Evolutionary conservation across 257 asterid species (phyloP).

Genomic region (Solanum neorickii): DNA sequence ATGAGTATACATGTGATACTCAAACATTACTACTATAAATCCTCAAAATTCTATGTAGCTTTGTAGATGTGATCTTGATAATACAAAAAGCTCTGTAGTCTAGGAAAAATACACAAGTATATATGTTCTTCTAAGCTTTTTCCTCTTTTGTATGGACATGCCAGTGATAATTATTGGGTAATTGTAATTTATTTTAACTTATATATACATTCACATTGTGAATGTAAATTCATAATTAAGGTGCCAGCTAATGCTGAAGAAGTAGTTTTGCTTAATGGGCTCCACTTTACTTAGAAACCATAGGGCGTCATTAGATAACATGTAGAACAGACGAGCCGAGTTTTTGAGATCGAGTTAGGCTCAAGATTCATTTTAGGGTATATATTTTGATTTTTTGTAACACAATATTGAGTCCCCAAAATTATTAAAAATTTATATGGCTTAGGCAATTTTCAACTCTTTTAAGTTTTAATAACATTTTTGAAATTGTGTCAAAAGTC

Average conservation of each 20-base stretch:
- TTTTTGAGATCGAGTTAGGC: too few species aligned
- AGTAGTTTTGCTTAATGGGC: constrained; percentile 53
- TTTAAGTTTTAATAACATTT: too few species aligned
- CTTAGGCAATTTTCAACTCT: too few species aligned
- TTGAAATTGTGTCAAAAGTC: too few species aligned
- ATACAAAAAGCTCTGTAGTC: background rate
- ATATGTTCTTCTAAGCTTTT: background rate
- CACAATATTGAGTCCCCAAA: too few species aligned
- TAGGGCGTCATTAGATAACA: background rate
- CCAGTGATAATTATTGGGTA: constrained; percentile 61
- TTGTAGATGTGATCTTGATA: background rate
- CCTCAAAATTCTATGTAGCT: background rate
- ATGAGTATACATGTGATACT: background rate
- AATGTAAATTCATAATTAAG: constrained; percentile 2
- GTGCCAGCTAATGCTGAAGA: constrained; percentile 71
- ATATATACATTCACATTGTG: background rate
- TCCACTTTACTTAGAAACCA: constrained; percentile 40
- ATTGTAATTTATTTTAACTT: background rate
- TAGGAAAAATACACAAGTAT: background rate
- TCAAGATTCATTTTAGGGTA: too few species aligned
- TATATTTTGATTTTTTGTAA: too few species aligned
- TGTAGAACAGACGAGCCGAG: background rate
- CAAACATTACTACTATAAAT: background rate
- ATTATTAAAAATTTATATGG: too few species aligned
- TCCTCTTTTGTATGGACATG: constrained; percentile 8